Percentiles rank a stretch among this genome's conserved stretches.
phyloP scores from a whole-genome alignment of 106 monocot species.

The Narthecium ossifragum region DNA sequence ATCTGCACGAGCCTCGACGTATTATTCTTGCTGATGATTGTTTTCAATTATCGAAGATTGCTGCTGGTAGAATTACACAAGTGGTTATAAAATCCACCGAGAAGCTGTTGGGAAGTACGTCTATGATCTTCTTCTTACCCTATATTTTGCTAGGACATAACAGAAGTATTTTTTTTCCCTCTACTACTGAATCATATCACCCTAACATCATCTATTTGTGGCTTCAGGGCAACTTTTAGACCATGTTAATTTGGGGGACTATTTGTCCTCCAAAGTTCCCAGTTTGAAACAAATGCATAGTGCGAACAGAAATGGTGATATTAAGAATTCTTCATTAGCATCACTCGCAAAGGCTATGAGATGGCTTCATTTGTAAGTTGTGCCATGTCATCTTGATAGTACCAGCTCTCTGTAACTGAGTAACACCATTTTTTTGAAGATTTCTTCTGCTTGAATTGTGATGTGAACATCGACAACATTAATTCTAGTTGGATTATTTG shows the following conservation, averaged over 20 bases:
- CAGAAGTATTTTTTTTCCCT: conserved; percentile 3
- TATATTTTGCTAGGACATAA: not conserved
- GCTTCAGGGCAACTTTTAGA: conserved; percentile 65
- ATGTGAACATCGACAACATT: too few relatives aligned
- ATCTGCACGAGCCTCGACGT: conserved; percentile 51
- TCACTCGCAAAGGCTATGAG: conserved; percentile 69
- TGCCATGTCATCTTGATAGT: too few relatives aligned
- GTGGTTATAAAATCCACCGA: conserved; percentile 74
- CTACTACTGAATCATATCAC: too few relatives aligned
- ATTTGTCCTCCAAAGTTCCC: conserved; percentile 58
- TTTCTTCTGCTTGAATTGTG: too few relatives aligned
- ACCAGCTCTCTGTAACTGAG: too few relatives aligned
- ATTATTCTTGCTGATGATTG: conserved; percentile 91
- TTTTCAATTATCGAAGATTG: conserved; percentile 58
- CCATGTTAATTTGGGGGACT: conserved; percentile 70
- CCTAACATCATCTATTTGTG: conserved; percentile 13
- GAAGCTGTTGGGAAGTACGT: conserved; percentile 94
- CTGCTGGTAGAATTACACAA: conserved; percentile 41
- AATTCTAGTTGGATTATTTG: too few relatives aligned
- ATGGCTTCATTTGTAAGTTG: conserved; percentile 52
- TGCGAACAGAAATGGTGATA: conserved; percentile 30
- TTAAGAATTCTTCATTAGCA: conserved; percentile 34
- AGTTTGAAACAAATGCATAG: conserved; percentile 55
- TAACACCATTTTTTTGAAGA: too few relatives aligned
- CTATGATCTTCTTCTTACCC: not conserved